Evolutionary conservation across 2,329 filamentous ascomycete species (phyloP).

Genomic region (Aspergillus fumigatiaffinis): DNA sequence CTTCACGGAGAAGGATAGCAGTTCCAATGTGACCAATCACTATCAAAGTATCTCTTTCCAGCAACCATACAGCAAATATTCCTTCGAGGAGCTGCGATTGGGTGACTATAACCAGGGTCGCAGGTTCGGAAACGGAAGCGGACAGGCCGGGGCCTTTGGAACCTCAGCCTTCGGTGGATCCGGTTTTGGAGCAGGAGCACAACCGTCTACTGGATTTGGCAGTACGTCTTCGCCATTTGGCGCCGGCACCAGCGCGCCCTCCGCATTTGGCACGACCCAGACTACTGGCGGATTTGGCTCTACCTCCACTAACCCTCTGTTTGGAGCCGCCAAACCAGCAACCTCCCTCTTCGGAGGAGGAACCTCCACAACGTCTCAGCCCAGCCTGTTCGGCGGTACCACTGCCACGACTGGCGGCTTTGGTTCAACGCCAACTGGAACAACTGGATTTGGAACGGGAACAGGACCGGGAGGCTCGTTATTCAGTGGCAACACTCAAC

Average conservation of each 20-base stretch:
- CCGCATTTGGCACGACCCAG: conserved; percentile 43
- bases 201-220: conserved; percentile 42
- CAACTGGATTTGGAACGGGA: conserved; percentile 24
- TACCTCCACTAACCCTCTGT: conserved; percentile 36
- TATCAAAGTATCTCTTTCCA: conserved; percentile 49
- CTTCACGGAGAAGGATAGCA: conserved; percentile 44
- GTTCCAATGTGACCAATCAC: conserved; percentile 37
- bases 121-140: conserved; percentile 75
- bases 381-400: conserved; percentile 39
- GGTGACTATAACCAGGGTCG: conserved; percentile 87
- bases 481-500: conserved; percentile 40
- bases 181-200: conserved; percentile 44
- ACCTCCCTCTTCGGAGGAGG: conserved; percentile 34
- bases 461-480: conserved; percentile 30
- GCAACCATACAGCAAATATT: conserved; percentile 69
- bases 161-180: conserved; percentile 54
- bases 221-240: conserved; percentile 42
- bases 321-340: conserved; percentile 43
- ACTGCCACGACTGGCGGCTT: conserved; percentile 32
- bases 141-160: conserved; percentile 78
- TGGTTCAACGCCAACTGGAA: conserved; percentile 21
- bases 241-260: conserved; percentile 32
- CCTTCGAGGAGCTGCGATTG: conserved; percentile 73
- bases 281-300: conserved; percentile 38
- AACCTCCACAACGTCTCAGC: conserved; percentile 28